Percentiles rank a stretch among this genome's conserved stretches.
Conservation (phyloP, 768 basidiomycete species). For the Sporobolomyces roseus region DNA sequence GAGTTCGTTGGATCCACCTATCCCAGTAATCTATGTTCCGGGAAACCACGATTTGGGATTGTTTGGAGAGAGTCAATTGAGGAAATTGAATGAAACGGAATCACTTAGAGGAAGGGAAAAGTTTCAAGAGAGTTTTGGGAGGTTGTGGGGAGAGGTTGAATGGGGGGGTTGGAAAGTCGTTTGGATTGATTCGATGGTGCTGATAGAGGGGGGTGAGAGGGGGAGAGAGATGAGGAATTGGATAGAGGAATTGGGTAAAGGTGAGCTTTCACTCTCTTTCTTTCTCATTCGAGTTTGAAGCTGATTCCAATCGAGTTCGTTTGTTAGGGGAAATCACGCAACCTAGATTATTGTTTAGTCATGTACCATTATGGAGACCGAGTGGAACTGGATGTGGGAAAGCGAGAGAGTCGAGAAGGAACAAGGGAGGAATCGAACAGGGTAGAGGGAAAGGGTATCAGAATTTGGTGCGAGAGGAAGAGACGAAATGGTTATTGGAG, state of each 20-base stretch:
- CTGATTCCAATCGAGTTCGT: no score
- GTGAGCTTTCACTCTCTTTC: no score
- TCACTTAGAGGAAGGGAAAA: conserved; percentile 48
- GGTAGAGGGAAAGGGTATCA: conserved; percentile 58
- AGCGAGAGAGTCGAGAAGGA: conserved; percentile 56
- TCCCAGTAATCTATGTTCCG: conserved; percentile 60
- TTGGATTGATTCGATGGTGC: conserved; percentile 67
- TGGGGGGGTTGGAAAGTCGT: conserved; percentile 70
- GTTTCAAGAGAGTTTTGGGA: conserved; percentile 76
- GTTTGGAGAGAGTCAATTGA: no score
- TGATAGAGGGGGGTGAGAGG: conserved; percentile 50
- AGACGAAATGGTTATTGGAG: conserved; percentile 64
- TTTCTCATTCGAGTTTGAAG: no score
- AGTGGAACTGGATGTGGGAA: conserved; percentile 69
- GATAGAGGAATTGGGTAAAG: conserved; percentile 54
- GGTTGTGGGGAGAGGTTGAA: conserved; percentile 58
- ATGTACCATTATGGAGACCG: conserved; percentile 81
- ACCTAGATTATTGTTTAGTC: conserved; percentile 71
- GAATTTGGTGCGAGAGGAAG: conserved; percentile 68
- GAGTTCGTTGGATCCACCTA: conserved; percentile 26
- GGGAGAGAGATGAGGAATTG: conserved; percentile 52
- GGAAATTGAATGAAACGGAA: no score
- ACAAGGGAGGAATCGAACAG: conserved; percentile 57
- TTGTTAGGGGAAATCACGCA: no score
- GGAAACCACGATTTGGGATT: conserved; percentile 90